Evolutionary conservation across 140 eudicot genomes (phyloP).

Genomic region (Senecio squalidus): DNA sequence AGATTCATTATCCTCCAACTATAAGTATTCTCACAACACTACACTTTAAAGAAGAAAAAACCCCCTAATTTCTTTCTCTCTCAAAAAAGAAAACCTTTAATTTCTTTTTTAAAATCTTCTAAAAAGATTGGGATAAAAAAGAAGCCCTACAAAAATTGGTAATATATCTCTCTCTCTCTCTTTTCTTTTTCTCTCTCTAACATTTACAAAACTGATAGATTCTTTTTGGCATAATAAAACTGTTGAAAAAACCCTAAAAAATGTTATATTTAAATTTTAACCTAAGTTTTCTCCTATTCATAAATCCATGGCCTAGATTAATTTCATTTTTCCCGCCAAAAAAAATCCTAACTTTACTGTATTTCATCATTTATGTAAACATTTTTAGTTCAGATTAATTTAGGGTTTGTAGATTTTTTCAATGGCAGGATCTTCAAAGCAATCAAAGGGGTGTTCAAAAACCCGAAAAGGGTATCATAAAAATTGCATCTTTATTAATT

Average conservation of each 20-base stretch:
- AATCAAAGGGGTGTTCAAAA: constrained; percentile 26
- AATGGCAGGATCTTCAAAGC: constrained; percentile 54
- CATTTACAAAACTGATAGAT: constrained; percentile 10
- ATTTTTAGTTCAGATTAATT: not conserved
- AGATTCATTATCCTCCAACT: constrained; percentile 3
- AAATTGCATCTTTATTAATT: not conserved
- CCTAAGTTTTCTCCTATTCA: constrained; percentile 6
- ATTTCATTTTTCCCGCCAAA: constrained; percentile 42
- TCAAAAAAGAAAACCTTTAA: not conserved
- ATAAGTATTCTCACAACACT: not conserved
- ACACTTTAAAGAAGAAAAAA: not conserved
- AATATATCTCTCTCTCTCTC: constrained; percentile 12
- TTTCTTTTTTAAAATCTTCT: not conserved
- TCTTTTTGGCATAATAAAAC: constrained; percentile 12
- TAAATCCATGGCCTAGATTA: constrained; percentile 20
- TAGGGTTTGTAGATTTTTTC: constrained; percentile 39
- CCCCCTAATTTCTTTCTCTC: not conserved
- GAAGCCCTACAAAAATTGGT: constrained; percentile 19
- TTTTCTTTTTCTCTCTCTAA: constrained; percentile 16
- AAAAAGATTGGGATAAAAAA: constrained; percentile 4
- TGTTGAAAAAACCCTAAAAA: constrained; percentile 21
- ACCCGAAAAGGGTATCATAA: constrained; percentile 15
- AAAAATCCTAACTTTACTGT: not conserved
- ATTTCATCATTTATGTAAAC: not conserved
- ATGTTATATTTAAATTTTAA: constrained; percentile 7